Evolutionary conservation across 2,329 filamentous ascomycete species (phyloP), one percentile per base, ranked within the genome.

Genomic region (Fusarium nurragi): DNA sequence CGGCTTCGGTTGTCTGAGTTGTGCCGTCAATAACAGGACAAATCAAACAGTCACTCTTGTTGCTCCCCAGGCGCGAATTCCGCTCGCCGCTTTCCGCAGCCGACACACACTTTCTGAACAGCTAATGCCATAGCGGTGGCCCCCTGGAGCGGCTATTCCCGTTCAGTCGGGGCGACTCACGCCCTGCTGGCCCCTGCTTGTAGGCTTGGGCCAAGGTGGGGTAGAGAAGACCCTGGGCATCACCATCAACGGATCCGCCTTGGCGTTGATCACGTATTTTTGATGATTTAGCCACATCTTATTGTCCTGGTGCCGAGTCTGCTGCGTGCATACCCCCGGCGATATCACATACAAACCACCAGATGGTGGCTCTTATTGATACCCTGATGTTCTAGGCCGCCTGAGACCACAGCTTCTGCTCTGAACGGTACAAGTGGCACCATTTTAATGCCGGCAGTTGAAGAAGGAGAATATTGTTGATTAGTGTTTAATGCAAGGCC

Each of bases 171-270:
- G 25, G 54, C 40, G n/a, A n/a, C 50, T 62, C 39, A 18, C 41
- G 54, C 26, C 26, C 65, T 60, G 64, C 66, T 68, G 12, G 47
- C 66, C 68, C 68, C 66, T 71, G 66, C 66, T 58, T 66, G 39
- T 43, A 45, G 51, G 56, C 47, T 54, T 60, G 48, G n/a, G 16
- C 16, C 9, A 13, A 41, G 37, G 41, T 45, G 39, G 51, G 57
- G 60, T 54, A 54, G 63, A 34, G 34, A 59, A 55, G 68, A 70
- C 66, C 68, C 68, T 68, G 54, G 52, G 37, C 40, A 48, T 60
- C 57, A 52, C 54, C 54, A 57, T 23, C 41, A 41, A 49, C 48
- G 58, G 55, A 64, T 59, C 66, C 66, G 61, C 55, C 63, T 69
- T 61, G 67, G 67, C 69, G 45, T 60, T 49, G 53, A 63, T 25